Conservation (phyloP, 768 basidiomycete genomes). For the Hirschioporus abietinus region DNA sequence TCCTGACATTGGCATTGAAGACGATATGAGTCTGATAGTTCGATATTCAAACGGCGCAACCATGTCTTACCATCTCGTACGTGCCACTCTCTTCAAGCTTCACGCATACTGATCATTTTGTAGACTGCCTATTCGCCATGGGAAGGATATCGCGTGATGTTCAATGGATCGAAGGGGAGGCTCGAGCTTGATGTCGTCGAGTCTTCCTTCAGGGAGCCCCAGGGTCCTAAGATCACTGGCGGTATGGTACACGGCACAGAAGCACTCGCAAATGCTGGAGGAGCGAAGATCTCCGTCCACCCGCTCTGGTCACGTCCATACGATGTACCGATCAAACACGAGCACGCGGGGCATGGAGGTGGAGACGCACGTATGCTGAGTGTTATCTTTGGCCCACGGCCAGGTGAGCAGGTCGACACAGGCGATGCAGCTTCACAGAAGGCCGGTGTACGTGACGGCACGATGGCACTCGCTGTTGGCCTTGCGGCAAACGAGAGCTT, state of each 20-base stretch:
- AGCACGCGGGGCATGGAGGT: constrained; percentile 42
- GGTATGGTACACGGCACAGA: constrained; percentile 33
- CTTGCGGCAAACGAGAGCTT: constrained; percentile 47
- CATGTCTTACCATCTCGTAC: constrained; percentile 48
- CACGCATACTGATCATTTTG: neutral
- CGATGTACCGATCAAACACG: constrained; percentile 34
- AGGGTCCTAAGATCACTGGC: constrained; percentile 23
- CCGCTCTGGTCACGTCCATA: constrained; percentile 38
- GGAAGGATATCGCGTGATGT: constrained; percentile 48
- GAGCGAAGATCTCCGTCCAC: constrained; percentile 38
- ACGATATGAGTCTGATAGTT: constrained; percentile 46
- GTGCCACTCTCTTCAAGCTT: constrained; percentile 11
- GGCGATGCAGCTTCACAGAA: constrained; percentile 41
- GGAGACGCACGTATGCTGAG: constrained; percentile 44
- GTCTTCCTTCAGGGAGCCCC: constrained; percentile 29
- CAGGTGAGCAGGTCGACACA: constrained; percentile 33
- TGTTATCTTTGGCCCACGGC: constrained; percentile 40
- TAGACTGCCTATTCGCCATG: constrained; percentile 39
- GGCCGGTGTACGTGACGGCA: constrained; percentile 44
- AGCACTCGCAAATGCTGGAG: constrained; percentile 37
- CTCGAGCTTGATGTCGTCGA: constrained; percentile 49
- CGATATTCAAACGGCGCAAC: constrained; percentile 41
- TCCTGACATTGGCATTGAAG: constrained; percentile 41
- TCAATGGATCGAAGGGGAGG: constrained; percentile 46
- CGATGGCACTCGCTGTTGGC: constrained; percentile 41